Conservation (phyloP, 768 basidiomycete genomes). For the Suillus hirtellus region DNA sequence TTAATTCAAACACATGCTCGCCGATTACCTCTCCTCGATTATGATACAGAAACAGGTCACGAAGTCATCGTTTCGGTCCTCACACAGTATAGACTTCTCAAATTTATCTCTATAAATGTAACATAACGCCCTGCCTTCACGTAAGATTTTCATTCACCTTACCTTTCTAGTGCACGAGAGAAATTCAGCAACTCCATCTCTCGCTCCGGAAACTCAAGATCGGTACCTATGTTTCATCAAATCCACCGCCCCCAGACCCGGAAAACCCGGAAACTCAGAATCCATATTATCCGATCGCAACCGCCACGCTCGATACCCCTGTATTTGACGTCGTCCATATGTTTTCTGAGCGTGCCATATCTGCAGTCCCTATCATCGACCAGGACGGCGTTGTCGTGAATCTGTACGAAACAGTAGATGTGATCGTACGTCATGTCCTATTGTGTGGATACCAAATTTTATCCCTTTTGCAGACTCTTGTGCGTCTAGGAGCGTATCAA, state of each 20-base stretch:
- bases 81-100: constrained; percentile 96
- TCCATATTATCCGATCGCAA: constrained; percentile 88
- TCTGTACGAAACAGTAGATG: constrained; percentile 98
- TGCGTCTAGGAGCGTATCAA: constrained; percentile 92
- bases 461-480: constrained; percentile 68
- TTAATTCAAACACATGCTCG: constrained; percentile 96
- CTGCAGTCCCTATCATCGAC: constrained; percentile 95
- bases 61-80: constrained; percentile 95
- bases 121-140: constrained; percentile 21
- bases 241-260: constrained; percentile 44
- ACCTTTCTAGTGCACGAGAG: constrained; percentile 70
- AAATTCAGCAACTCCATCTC: constrained; percentile 78
- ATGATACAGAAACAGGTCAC: constrained; percentile 90
- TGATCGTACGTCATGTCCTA: constrained; percentile 61
- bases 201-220: constrained; percentile 86
- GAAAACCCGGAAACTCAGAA: constrained; percentile 46
- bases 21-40: constrained; percentile 89
- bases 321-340: constrained; percentile 99
- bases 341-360: constrained; percentile 95
- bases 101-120: constrained; percentile 98
- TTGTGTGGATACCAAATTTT: constrained; percentile 4
- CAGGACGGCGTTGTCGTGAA: constrained; percentile 92
- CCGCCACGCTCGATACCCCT: constrained; percentile 85
- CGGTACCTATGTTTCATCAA: constrained; percentile 82
- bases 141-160: constrained; percentile 15